A percentile compares a stretch with the other conserved stretches of the same genome.
These are phyloP conservation scores for Podaxis sp. DNA, from an alignment of 768 basidiomycete species.

Conservation along the genomic window DNA sequence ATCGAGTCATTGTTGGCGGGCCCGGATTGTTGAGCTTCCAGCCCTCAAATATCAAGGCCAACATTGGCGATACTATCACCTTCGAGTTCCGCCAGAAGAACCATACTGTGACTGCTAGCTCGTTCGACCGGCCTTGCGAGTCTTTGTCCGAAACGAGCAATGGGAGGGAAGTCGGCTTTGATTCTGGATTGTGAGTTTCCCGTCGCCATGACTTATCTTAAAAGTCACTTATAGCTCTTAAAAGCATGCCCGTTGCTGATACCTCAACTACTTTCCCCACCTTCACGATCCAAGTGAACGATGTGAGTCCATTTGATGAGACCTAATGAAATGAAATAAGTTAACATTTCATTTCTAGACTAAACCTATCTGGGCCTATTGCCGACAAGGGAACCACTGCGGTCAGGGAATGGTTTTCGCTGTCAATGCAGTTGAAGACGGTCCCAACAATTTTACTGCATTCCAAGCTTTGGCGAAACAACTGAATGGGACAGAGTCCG, in stretches of 20 bases:
- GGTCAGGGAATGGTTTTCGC: constrained; percentile 62
- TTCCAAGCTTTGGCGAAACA: constrained; percentile 44
- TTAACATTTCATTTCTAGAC: constrained; percentile 13
- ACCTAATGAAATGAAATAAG: neutral
- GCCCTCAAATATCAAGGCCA: constrained; percentile 42
- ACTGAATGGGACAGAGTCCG: constrained; percentile 33
- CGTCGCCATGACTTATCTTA: neutral
- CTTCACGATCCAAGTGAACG: constrained; percentile 48
- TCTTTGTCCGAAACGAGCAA: constrained; percentile 38
- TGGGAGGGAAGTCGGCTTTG: constrained; percentile 37
- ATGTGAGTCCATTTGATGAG: constrained; percentile 27
- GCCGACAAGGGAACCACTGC: constrained; percentile 53
- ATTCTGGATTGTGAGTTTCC: constrained; percentile 40
- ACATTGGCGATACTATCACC: constrained; percentile 43
- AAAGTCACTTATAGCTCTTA: neutral
- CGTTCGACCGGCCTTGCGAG: constrained; percentile 38
- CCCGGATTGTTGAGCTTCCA: constrained; percentile 30
- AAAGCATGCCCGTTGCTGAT: constrained; percentile 44
- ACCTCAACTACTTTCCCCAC: constrained; percentile 44
- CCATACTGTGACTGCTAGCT: constrained; percentile 42
- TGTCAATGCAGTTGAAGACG: constrained; percentile 45
- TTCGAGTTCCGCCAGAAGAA: constrained; percentile 47
- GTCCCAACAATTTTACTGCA: constrained; percentile 49
- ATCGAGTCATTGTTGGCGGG: constrained; percentile 40
- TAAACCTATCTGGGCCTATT: constrained; percentile 56